phyloP scores from a whole-genome alignment of 441 rosid species.

The Populus hybrid region DNA sequence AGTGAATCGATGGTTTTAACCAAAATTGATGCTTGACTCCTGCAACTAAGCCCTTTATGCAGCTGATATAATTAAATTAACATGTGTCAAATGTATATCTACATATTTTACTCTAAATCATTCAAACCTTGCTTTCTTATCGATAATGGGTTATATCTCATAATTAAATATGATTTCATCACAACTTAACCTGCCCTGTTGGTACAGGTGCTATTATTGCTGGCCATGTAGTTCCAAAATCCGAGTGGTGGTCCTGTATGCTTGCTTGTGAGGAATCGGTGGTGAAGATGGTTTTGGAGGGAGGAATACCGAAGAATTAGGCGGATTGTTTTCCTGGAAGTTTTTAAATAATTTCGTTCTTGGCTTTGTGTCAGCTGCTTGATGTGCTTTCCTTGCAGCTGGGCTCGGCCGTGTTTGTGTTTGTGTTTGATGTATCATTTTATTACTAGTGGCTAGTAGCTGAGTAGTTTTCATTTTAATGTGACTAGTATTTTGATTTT shows the following conservation, averaged over 20 bases:
- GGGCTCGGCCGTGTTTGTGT: neutral
- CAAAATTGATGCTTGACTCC: neutral
- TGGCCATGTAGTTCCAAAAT: slow-evolving; percentile 1
- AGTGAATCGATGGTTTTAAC: neutral
- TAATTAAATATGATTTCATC: neutral
- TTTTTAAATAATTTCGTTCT: neutral
- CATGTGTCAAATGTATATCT: neutral
- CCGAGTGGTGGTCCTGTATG: neutral
- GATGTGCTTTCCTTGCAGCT: neutral
- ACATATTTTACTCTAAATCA: neutral
- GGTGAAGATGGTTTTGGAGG: neutral
- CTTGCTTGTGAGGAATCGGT: neutral
- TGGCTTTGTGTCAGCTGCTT: neutral
- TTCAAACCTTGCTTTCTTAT: neutral
- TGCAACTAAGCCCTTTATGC: neutral
- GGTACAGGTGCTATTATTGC: neutral
- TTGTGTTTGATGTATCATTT: neutral
- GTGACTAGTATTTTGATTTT: neutral
- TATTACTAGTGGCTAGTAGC: neutral
- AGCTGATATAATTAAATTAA: neutral
- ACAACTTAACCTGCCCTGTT: neutral
- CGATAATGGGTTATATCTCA: neutral
- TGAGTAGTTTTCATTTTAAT: neutral
- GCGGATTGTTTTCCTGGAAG: neutral
- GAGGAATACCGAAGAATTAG: neutral